phyloP scores from a whole-genome alignment of 2,329 filamentous ascomycete genomes.

The Paecilomyces sp. region DNA sequence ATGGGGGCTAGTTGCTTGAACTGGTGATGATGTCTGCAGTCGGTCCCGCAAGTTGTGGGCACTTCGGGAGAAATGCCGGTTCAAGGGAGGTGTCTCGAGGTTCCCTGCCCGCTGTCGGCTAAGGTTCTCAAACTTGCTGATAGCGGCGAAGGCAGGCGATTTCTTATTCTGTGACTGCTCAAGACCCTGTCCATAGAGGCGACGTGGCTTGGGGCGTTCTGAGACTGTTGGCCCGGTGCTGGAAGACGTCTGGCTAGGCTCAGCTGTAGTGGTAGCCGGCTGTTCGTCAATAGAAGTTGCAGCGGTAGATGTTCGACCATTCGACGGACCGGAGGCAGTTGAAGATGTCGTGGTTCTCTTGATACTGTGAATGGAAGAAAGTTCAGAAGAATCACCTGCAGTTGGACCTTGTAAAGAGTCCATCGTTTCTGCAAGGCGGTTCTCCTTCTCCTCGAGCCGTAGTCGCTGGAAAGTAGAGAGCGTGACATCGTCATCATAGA shows the following conservation, averaged over 20 bases:
- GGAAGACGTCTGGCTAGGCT: constrained; percentile 13
- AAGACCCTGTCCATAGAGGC: constrained; percentile 77
- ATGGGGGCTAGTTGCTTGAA: constrained; percentile 18
- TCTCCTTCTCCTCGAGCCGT: constrained; percentile 47
- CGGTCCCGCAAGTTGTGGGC: constrained; percentile 59
- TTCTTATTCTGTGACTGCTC: constrained; percentile 79
- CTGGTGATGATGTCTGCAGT: constrained; percentile 27
- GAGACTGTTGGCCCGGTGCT: constrained; percentile 30
- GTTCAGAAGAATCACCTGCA: constrained; percentile 44
- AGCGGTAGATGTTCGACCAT: constrained; percentile 71
- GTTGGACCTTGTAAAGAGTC: constrained; percentile 30
- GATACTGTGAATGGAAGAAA: constrained; percentile 50
- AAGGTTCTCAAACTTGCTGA: constrained; percentile 74
- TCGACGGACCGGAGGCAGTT: constrained; percentile 64
- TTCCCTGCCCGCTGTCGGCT: constrained; percentile 58
- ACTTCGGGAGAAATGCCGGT: constrained; percentile 46
- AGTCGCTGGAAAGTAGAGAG: constrained; percentile 77
- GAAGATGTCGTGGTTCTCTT: constrained; percentile 81
- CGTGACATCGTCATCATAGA: constrained; percentile 84
- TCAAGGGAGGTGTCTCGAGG: constrained; percentile 40
- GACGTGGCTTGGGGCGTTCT: constrained; percentile 62
- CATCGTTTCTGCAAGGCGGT: constrained; percentile 35
- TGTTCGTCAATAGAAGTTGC: constrained; percentile 78
- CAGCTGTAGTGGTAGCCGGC: constrained; percentile 7
- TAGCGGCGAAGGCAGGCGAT: constrained; percentile 62